Percentiles rank a stretch among this genome's conserved stretches.
Evolutionary conservation across 208 protist species (phyloP).

Genomic region (Leptomonas pyrrhocoris): DNA sequence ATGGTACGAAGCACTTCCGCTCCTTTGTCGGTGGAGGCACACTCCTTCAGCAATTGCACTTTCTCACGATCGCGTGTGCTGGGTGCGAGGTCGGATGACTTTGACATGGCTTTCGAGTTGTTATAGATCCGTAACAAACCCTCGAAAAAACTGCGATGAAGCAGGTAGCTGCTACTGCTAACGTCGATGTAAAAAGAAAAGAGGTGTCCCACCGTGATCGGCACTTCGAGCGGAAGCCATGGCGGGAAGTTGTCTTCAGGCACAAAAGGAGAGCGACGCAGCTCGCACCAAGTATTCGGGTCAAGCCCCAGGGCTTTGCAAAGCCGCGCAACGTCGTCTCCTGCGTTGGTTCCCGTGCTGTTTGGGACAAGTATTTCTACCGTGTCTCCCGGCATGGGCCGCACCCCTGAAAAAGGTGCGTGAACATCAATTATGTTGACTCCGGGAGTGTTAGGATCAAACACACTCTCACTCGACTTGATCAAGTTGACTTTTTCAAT

Average conservation of each 20-base stretch:
- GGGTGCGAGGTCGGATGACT: not conserved
- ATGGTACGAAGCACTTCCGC: constrained; percentile 57
- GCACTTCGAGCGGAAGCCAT: constrained; percentile 72
- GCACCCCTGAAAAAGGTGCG: constrained; percentile 2
- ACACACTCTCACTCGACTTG: constrained; percentile 12
- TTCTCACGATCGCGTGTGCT: constrained; percentile 22
- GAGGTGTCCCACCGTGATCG: constrained; percentile 67
- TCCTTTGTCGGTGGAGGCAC: constrained; percentile 49
- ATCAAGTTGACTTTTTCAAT: constrained; percentile 22
- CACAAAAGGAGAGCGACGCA: constrained; percentile 83
- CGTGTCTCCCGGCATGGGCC: constrained; percentile 62
- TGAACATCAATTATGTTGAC: constrained; percentile 37
- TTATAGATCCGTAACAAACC: constrained; percentile 59
- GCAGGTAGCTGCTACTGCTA: constrained; percentile 78
- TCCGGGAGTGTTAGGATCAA: constrained; percentile 13
- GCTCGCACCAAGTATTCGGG: constrained; percentile 59
- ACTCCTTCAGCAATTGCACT: constrained; percentile 48
- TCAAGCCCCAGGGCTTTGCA: constrained; percentile 58
- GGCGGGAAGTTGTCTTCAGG: constrained; percentile 76
- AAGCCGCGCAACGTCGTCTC: constrained; percentile 58
- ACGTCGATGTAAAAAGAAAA: constrained; percentile 84
- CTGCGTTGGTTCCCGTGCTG: constrained; percentile 8
- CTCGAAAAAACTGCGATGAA: constrained; percentile 79
- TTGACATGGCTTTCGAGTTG: constrained; percentile 29
- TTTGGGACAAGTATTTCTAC: constrained; percentile 85